These are phyloP conservation scores for Populus nigra DNA, from an alignment of 345 rosid genomes.

Conservation along the genomic window DNA sequence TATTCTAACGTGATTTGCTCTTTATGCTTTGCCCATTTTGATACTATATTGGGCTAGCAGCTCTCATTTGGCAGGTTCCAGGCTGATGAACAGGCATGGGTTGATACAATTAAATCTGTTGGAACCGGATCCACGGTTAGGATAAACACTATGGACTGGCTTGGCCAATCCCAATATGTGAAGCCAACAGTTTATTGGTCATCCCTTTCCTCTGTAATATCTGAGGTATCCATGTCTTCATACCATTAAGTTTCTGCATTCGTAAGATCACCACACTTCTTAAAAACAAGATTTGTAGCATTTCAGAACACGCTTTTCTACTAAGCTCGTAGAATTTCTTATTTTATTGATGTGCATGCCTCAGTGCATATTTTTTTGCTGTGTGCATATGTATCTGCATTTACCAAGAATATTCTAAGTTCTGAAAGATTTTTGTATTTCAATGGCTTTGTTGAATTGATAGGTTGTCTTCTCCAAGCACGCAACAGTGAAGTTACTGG, in stretches of 20 bases:
- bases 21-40: conserved; percentile 15
- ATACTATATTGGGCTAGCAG: conserved; percentile 37
- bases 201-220: conserved; percentile 65
- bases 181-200: conserved; percentile 66
- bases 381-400: not conserved
- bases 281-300: not conserved
- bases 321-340: not conserved
- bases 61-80: conserved; percentile 65
- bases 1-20: not conserved
- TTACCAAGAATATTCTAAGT: not conserved
- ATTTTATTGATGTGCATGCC: not conserved
- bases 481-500: conserved; percentile 72
- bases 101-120: conserved; percentile 74
- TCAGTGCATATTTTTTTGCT: not conserved
- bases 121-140: conserved; percentile 55
- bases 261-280: no score
- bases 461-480: conserved; percentile 83
- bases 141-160: conserved; percentile 91
- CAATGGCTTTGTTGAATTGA: not conserved
- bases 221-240: conserved; percentile 50
- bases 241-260: not conserved
- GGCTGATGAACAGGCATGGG: conserved; percentile 84
- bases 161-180: conserved; percentile 76
- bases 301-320: not conserved
- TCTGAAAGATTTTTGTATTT: not conserved